A percentile compares a stretch with the other conserved stretches of the same genome.
Conservation (phyloP, 257 asterid genomes). For the Nicotiana obtusifolia region DNA sequence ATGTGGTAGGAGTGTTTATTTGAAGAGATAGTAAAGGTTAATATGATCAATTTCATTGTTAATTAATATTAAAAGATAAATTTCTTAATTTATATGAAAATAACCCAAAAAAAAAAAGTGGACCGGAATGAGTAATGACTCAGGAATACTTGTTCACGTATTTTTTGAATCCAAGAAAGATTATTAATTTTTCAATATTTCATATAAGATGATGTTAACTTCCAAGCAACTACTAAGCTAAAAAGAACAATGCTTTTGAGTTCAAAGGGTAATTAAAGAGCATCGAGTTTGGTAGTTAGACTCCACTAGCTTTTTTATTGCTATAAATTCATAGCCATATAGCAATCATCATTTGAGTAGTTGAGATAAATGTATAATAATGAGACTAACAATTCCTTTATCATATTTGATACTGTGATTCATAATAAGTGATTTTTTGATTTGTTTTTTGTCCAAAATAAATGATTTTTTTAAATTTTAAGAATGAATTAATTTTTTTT, state of each 20-base stretch:
- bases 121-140: too few species aligned
- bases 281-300: background rate
- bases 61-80: too few species aligned
- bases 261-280: background rate
- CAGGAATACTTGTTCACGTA: background rate
- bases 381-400: background rate
- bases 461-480: too few species aligned
- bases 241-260: background rate
- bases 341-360: slow-evolving; percentile 1
- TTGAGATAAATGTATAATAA: background rate
- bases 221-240: background rate
- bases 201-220: background rate
- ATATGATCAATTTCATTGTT: too few species aligned
- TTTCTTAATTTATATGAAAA: too few species aligned
- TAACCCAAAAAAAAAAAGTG: too few species aligned
- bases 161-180: background rate
- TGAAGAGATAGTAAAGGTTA: too few species aligned
- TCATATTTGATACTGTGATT: too few species aligned
- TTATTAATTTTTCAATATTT: background rate
- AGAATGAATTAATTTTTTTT: too few species aligned
- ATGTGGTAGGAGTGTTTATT: too few species aligned
- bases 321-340: background rate
- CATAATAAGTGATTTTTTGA: too few species aligned
- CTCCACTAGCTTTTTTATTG: background rate
- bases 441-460: too few species aligned